Evolutionary conservation across 2,329 filamentous ascomycete genomes (phyloP), one percentile per base, ranked within the genome.

Genomic region (Talaromyces sp.): DNA sequence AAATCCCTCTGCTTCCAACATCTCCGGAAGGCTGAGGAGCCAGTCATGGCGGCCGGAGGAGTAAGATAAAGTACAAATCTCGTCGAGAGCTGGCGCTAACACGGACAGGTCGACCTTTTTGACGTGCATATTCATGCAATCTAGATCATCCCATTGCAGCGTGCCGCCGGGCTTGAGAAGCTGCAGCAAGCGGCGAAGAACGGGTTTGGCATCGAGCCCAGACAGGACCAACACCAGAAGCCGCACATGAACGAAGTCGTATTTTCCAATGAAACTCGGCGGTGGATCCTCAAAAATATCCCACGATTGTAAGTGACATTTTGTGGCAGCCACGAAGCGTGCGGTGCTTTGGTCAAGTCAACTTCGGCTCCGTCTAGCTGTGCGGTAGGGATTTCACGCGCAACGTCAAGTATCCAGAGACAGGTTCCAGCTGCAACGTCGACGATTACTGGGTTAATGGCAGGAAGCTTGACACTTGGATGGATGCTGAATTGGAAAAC

Each of bases 131-230:
- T 65, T 52, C 69, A 62, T 61, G 31, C 59, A 66, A 47, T 71
- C 62, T 36, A 72, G 61, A 23, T 71, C 70, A 50, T 72, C 70
- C 70, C 71, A 72, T 61, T 72, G 70, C 9, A 72, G 63, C 56
- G 67, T 70, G 1, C 71, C 71, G 9, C 69, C 70, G 0, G 68
- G 70, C 40, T 69, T 68, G 51, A 73, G 63, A 58, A 73, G 61
- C n/a, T 62, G 59, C 7, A 63, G 56, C 9, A 72, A 61, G 36
- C 68, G 65, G 16, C 61, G 59, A 27, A 70, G 57, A 7, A 67
- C 66, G 8, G 64, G 60, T 28, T 33, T 34, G 3, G 60, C 60
- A 47, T 68, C 65, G 12, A 63, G 57, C 12, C 57, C 52, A 6
- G 64, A 61, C 23, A 68, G 27, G 36, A 57, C 56, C 56, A 57